Evolutionary conservation across 2,329 filamentous ascomycete species (phyloP).

Genomic region (Pestalotiopsis fici): DNA sequence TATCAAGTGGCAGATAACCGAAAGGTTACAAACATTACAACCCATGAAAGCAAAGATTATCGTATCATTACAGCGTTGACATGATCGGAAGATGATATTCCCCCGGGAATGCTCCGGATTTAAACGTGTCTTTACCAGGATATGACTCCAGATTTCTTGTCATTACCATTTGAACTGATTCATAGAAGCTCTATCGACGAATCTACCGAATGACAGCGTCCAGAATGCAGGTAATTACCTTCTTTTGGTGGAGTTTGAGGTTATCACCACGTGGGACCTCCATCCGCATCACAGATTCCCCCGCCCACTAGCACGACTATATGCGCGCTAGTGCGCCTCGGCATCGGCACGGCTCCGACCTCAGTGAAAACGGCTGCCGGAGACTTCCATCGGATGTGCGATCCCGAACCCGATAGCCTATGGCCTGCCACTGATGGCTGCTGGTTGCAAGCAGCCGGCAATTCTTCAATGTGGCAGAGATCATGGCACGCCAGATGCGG

Average conservation of each 20-base stretch:
- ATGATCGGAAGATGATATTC: background rate
- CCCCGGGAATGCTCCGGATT: background rate
- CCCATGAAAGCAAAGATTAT: no score
- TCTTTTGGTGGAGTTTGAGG: background rate
- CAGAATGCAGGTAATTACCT: background rate
- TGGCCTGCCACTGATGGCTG: background rate
- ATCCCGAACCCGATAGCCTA: constrained; percentile 2
- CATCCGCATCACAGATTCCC: background rate
- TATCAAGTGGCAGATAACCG: background rate
- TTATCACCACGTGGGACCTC: background rate
- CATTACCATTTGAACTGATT: constrained; percentile 1
- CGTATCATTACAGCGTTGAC: background rate
- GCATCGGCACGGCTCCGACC: constrained; percentile 1
- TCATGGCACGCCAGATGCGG: background rate
- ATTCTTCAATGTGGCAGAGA: background rate
- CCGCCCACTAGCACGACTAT: background rate
- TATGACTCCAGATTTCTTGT: background rate
- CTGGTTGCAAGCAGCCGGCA: background rate
- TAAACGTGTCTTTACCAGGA: background rate
- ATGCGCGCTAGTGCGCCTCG: background rate
- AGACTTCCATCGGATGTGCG: constrained; percentile 7
- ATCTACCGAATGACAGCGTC: background rate
- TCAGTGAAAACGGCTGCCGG: background rate
- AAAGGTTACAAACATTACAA: background rate
- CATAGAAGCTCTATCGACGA: background rate